Conservation (phyloP, 2,329 filamentous ascomycete species). For the Beauveria sp. region DNA sequence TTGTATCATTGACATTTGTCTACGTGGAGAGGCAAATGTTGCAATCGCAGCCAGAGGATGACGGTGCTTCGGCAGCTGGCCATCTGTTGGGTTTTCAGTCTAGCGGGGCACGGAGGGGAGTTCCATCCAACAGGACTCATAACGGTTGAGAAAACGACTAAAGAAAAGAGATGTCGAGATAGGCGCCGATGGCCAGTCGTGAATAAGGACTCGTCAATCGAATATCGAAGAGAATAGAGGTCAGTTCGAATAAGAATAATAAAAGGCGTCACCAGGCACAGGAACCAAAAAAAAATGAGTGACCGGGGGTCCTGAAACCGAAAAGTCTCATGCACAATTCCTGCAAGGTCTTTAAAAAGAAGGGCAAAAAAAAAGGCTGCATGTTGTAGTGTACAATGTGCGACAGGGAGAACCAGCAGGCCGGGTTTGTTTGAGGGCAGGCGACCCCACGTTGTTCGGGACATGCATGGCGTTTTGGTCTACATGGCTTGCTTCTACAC, state of each 20-base stretch:
- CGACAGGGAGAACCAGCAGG: not conserved
- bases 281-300: not conserved
- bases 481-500: too few relatives aligned
- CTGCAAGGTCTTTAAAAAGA: not conserved
- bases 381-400: too few relatives aligned
- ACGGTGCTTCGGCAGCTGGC: too few relatives aligned
- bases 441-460: not conserved
- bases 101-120: not conserved
- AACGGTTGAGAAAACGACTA: too few relatives aligned
- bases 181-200: not conserved
- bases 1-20: too few relatives aligned
- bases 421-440: not conserved
- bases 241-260: not conserved
- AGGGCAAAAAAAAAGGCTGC: not conserved
- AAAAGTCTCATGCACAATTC: slow-evolving; percentile 3
- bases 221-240: not conserved
- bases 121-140: not conserved
- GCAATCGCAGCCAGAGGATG: too few relatives aligned
- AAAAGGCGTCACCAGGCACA: not conserved
- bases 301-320: not conserved
- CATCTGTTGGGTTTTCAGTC: not conserved
- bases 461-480: not conserved
- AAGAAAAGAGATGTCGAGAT: not conserved
- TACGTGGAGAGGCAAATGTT: too few relatives aligned
- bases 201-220: not conserved